These are phyloP conservation scores for Penstemon barbatus DNA, from an alignment of 257 asterid species.

Conservation along the genomic window DNA sequence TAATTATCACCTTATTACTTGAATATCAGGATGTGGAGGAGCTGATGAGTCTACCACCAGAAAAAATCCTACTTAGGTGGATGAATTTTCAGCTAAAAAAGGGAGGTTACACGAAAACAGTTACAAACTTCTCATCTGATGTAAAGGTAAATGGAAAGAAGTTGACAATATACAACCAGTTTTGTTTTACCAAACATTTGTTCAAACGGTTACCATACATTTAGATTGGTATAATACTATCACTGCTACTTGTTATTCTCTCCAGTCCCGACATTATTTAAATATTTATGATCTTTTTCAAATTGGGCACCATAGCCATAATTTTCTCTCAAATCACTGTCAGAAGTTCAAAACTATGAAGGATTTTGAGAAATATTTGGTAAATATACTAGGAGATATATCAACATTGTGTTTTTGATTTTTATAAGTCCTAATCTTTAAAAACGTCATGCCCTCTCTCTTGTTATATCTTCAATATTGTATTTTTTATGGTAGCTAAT, in stretches of 20 bases:
- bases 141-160: conserved; percentile 64
- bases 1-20: conserved; percentile 20
- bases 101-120: conserved; percentile 71
- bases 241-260: background rate
- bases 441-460: background rate
- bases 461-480: conserved; percentile 6
- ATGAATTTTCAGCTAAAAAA: conserved; percentile 94
- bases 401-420: background rate
- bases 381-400: background rate
- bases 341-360: background rate
- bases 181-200: conserved; percentile 11
- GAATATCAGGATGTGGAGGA: conserved; percentile 85
- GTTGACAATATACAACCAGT: background rate
- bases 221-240: background rate
- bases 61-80: conserved; percentile 92
- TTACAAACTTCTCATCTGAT: conserved; percentile 93
- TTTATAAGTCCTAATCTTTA: conserved; percentile 2
- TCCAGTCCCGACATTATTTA: background rate
- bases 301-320: background rate
- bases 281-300: background rate
- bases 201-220: background rate
- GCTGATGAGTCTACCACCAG: conserved; percentile 94
- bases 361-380: background rate
- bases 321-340: background rate
- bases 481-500: conserved; percentile 13